phyloP scores from a whole-genome alignment of 805 yeast species.

The Saccharomycopsis capsularis region DNA sequence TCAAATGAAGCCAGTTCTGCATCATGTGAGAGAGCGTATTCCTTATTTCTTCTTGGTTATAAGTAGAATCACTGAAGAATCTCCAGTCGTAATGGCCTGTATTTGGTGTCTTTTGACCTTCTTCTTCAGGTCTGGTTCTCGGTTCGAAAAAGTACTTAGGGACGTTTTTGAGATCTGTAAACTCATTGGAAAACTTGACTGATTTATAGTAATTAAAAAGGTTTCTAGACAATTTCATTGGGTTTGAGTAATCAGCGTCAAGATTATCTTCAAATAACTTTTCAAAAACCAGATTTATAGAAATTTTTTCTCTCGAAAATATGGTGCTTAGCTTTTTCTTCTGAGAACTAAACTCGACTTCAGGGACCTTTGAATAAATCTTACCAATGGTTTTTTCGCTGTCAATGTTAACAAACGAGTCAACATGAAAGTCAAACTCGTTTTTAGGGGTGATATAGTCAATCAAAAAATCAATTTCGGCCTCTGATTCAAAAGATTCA shows the following conservation, averaged over 20 bases:
- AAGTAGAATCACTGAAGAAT: conserved; percentile 45
- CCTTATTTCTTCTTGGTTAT: conserved; percentile 28
- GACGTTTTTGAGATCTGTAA: not conserved
- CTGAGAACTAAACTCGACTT: not conserved
- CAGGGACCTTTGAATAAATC: not conserved
- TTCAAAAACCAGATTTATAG: not conserved
- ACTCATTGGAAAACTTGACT: not conserved
- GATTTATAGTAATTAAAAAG: not conserved
- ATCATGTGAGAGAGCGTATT: conserved; percentile 34
- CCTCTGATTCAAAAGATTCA: not conserved
- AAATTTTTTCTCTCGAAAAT: not conserved
- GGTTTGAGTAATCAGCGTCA: not conserved
- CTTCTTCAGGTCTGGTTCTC: not conserved
- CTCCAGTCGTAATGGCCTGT: conserved; percentile 48
- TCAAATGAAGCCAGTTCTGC: conserved; percentile 45
- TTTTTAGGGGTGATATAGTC: not conserved
- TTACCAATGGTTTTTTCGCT: not conserved
- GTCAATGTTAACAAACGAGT: not conserved
- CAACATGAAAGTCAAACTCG: not conserved
- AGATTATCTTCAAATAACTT: not conserved
- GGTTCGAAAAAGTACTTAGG: not conserved
- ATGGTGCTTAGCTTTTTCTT: not conserved
- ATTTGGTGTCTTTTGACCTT: not conserved
- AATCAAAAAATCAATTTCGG: not conserved
- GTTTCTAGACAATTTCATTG: not conserved